These are phyloP conservation scores for Apiosordaria backusii DNA, from an alignment of 495 filamentous ascomycete species.

Conservation along the genomic window DNA sequence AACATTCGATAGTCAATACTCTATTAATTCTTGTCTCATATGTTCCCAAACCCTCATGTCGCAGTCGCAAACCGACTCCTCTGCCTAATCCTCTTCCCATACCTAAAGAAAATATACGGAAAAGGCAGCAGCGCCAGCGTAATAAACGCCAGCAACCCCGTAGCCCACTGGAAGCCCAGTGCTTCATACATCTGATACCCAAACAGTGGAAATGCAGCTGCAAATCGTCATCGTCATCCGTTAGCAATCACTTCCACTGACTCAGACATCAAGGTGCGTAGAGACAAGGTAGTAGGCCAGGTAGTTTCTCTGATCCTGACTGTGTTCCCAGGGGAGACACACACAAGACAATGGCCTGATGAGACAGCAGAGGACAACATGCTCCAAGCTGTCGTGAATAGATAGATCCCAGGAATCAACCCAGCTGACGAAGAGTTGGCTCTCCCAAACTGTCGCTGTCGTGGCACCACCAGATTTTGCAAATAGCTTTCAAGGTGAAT, in stretches of 20 bases:
- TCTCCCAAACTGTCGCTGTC: not conserved
- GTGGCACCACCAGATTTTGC: constrained; percentile 17
- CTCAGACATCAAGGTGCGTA: not conserved
- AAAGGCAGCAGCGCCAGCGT: constrained; percentile 67
- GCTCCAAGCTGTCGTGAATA: not conserved
- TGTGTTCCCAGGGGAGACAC: not conserved
- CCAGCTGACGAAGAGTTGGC: too few species aligned
- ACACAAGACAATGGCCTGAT: not conserved
- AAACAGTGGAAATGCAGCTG: constrained; percentile 49
- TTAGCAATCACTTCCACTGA: constrained; percentile 32
- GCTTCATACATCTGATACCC: constrained; percentile 59
- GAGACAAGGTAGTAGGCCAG: not conserved
- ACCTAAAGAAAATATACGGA: constrained; percentile 66
- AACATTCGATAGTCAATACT: not conserved
- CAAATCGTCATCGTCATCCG: constrained; percentile 21
- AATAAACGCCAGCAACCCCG: constrained; percentile 64
- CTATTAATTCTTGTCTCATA: constrained; percentile 1
- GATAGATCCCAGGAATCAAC: not conserved
- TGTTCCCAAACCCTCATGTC: constrained; percentile 14
- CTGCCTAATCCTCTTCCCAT: constrained; percentile 52
- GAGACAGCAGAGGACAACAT: constrained; percentile 29
- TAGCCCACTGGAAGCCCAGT: constrained; percentile 71
- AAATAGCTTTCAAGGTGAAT: not conserved
- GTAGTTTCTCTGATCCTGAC: not conserved
- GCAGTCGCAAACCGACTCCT: constrained; percentile 45